These are phyloP conservation scores for Cercospora sp. DNA, from an alignment of 2,329 filamentous ascomycete genomes.

Conservation along the genomic window DNA sequence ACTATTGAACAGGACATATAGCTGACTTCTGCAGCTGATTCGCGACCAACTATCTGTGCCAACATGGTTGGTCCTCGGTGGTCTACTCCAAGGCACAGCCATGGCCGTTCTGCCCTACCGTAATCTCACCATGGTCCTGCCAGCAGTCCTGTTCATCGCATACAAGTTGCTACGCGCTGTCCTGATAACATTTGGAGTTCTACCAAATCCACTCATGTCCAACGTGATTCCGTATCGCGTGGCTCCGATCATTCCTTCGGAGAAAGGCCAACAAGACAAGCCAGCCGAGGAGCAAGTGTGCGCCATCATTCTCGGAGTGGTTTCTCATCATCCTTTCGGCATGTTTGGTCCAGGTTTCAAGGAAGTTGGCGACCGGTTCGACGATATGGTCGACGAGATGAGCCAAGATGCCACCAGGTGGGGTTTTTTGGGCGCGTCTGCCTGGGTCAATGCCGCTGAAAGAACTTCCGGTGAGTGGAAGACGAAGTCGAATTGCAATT, in stretches of 20 bases:
- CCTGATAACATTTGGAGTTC: conserved; percentile 36
- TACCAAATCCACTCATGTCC: conserved; percentile 38
- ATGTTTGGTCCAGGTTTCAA: conserved; percentile 24
- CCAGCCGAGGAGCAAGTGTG: conserved; percentile 12
- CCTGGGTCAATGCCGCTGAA: not conserved
- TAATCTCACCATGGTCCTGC: conserved; percentile 27
- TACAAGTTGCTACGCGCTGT: conserved; percentile 36
- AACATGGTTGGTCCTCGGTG: conserved; percentile 30
- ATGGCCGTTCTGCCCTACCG: conserved; percentile 33
- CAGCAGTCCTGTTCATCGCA: conserved; percentile 31
- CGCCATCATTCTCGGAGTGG: conserved; percentile 19
- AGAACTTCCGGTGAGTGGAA: not conserved
- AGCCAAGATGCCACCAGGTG: conserved; percentile 10
- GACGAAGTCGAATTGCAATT: not conserved
- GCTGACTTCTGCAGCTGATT: conserved; percentile 8
- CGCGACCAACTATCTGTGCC: conserved; percentile 13
- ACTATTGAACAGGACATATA: not conserved
- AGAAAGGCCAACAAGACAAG: conserved; percentile 18
- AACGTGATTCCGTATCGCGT: conserved; percentile 30
- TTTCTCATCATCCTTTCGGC: conserved; percentile 26
- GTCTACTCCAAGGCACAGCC: conserved; percentile 39
- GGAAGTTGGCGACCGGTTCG: conserved; percentile 19
- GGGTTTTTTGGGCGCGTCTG: conserved; percentile 16
- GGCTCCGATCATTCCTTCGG: conserved; percentile 15
- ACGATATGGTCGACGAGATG: conserved; percentile 17